These are phyloP conservation scores for Trichopus zeylanicus DNA, from an alignment of 116 monocot genomes.

Conservation along the genomic window DNA sequence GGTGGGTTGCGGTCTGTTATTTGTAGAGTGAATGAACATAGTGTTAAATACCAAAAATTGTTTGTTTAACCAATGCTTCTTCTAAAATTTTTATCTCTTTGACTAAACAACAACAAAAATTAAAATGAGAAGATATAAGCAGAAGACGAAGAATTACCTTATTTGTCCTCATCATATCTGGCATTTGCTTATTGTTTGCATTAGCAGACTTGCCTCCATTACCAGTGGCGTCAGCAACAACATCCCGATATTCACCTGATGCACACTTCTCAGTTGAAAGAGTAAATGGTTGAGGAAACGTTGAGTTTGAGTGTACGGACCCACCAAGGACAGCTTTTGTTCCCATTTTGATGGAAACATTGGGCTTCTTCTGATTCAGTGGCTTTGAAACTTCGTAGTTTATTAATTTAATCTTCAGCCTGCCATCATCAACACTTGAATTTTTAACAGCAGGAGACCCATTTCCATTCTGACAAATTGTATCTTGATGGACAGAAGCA, in stretches of 20 bases:
- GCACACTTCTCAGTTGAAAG: conserved; percentile 39
- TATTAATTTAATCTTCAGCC: conserved; percentile 6
- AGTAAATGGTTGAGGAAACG: conserved; percentile 29
- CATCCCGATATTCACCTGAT: conserved; percentile 6
- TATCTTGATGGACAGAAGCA: conserved; percentile 1
- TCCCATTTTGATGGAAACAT: conserved; percentile 4
- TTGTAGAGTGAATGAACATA: no score
- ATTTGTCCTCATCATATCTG: conserved; percentile 19
- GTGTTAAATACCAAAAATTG: no score
- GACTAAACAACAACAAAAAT: background rate
- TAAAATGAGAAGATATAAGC: background rate
- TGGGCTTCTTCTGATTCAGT: conserved; percentile 5
- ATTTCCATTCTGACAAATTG: conserved; percentile 3
- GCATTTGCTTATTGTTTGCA: conserved; percentile 10
- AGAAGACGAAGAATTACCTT: conserved; percentile 20
- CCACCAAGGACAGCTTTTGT: conserved; percentile 7
- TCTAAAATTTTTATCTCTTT: background rate
- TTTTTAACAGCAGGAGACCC: conserved; percentile 12
- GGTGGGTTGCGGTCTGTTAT: no score
- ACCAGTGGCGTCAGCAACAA: conserved; percentile 12
- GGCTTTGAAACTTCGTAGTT: conserved; percentile 8
- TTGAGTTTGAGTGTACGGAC: conserved; percentile 7
- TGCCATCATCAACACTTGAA: conserved; percentile 17
- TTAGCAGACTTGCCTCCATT: conserved; percentile 25
- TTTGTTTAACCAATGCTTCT: background rate